Percentiles rank a stretch among this genome's conserved stretches.
phyloP scores from a whole-genome alignment of 2,329 filamentous ascomycete genomes.

The Verticillium alfalfae region DNA sequence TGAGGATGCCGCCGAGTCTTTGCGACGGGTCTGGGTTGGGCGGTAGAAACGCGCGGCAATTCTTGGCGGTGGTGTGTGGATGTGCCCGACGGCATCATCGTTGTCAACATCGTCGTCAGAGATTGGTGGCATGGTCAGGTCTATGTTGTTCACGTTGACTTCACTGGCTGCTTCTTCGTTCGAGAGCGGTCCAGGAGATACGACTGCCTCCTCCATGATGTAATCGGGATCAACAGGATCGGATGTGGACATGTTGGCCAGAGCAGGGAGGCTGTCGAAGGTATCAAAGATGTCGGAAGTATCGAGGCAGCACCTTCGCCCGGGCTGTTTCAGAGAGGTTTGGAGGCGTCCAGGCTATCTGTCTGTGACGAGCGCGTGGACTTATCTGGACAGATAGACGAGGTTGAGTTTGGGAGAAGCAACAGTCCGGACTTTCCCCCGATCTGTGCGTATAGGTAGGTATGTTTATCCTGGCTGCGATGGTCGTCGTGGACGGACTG shows the following conservation, averaged over 20 bases:
- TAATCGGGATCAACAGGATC: background rate
- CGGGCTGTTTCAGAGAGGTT: background rate
- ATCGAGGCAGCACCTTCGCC: background rate
- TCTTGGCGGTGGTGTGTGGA: slow-evolving; percentile 63
- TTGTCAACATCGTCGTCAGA: slow-evolving; percentile 27
- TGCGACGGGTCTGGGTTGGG: slow-evolving; percentile 59
- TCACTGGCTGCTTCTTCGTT: slow-evolving; percentile 27
- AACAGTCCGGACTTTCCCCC: background rate
- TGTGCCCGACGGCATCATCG: slow-evolving; percentile 24
- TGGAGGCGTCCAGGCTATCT: background rate
- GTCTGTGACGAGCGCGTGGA: background rate
- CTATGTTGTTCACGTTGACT: slow-evolving; percentile 24
- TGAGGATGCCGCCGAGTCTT: slow-evolving; percentile 72
- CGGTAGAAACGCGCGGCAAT: slow-evolving; percentile 76
- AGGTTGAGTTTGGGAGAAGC: background rate
- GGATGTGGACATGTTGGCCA: background rate
- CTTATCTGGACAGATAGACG: background rate
- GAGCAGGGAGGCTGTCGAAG: background rate
- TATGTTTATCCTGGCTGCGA: background rate
- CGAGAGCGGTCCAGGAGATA: slow-evolving; percentile 15
- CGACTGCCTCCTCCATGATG: slow-evolving; percentile 25
- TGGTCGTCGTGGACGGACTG: background rate
- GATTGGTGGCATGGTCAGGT: slow-evolving; percentile 30
- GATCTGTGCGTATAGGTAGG: background rate
- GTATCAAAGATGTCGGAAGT: background rate